Evolutionary conservation across 1,139 yeast genomes (phyloP), one percentile per base, ranked within the genome.

Genomic region (Scheffersomyces lignicola): DNA sequence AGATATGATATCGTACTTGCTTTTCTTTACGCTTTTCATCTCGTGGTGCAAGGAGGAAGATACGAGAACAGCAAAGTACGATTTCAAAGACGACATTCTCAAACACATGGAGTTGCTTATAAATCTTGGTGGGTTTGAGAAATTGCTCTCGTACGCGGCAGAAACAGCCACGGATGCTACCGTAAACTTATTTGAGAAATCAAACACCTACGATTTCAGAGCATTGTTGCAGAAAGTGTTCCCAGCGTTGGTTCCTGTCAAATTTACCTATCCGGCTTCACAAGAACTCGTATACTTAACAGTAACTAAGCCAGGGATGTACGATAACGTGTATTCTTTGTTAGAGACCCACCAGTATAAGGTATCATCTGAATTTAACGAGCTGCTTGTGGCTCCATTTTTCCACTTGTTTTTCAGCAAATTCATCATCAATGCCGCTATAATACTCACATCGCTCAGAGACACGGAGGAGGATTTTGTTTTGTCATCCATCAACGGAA

Each of bases 391-490:
- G 23, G 65, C 73, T 1, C 72, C 69, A 3, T 61, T 68, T 12
- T 66, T 80, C 39, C 78, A 79, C 45, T 52, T 57, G 1, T 78
- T 88, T 42, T 73, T 84, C 27, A 76, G 73, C 31, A 64, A 73
- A 3, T 80, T 88, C 44, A 77, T 89, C 18, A 68, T 78, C 7
- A 82, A 85, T 50, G 76, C 86, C 29, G 95, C 97, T 1, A 82
- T 87, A 39, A 68, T 90, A 11, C 67, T 92, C 38, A 84, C 90
- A 4, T 84, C 83, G 49, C 75, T 92, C 52, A 76, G 94, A 46
- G 87, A 87, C 46, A 78, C 80, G 10, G 97, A 92, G 55, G 98
- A 92, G 51, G 97, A 92, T 53, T 75, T 80, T 28, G 60, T 83
- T 37, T 58, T 86, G 36, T 77, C 87, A 9, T 62, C 71, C 2